A percentile compares a stretch with the other conserved stretches of the same genome.
Conservation (phyloP, 1,139 yeast species). For the Geotrichum armillariae region DNA sequence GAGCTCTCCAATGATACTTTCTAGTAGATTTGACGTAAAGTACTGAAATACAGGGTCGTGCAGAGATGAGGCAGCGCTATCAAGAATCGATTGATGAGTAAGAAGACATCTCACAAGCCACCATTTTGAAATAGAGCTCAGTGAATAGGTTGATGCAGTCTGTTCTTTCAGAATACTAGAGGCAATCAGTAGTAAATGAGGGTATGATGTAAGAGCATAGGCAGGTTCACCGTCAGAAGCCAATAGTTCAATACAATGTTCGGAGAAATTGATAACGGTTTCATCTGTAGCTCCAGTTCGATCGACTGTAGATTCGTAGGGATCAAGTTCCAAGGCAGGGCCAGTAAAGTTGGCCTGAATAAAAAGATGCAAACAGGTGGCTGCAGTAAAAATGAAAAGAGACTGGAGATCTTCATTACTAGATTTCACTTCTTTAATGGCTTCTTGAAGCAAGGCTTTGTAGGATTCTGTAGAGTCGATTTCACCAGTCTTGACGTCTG, state of each 20-base stretch:
- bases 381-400: conserved; percentile 27
- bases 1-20: conserved; percentile 24
- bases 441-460: background rate
- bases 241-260: conserved; percentile 25
- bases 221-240: conserved; percentile 38
- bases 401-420: conserved; percentile 16
- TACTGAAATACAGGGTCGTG: conserved; percentile 33
- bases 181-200: conserved; percentile 36
- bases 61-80: conserved; percentile 33
- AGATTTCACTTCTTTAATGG: background rate
- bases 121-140: conserved; percentile 30
- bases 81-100: conserved; percentile 40
- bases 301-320: conserved; percentile 26
- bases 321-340: conserved; percentile 54
- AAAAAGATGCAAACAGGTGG: conserved; percentile 62
- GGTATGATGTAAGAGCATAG: conserved; percentile 35
- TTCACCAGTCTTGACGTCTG: background rate
- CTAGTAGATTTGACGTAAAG: conserved; percentile 29
- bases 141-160: conserved; percentile 6
- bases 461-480: conserved; percentile 5
- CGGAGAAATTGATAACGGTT: conserved; percentile 22
- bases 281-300: conserved; percentile 16
- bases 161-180: conserved; percentile 26
- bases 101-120: conserved; percentile 40
- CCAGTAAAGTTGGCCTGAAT: conserved; percentile 84